Conservation (phyloP, 2,329 filamentous ascomycete species). For the Paraphaeosphaeria minitans region DNA sequence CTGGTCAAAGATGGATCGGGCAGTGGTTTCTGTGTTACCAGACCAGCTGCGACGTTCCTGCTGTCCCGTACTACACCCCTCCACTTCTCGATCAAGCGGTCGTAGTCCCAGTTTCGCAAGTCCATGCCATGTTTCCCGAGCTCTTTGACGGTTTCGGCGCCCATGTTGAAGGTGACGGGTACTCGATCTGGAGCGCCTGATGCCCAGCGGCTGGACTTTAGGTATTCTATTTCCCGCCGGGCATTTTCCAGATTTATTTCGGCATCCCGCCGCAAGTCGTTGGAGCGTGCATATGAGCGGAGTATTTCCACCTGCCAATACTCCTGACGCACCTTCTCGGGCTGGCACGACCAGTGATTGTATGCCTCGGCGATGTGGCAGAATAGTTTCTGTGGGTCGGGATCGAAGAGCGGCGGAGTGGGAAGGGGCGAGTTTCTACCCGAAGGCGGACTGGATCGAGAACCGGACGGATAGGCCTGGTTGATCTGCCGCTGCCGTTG, state of each 20-base stretch:
- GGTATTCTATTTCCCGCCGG: constrained; percentile 49
- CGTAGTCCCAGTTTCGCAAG: constrained; percentile 49
- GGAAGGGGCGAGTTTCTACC: constrained; percentile 42
- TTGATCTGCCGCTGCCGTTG: constrained; percentile 43
- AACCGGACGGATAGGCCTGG: constrained; percentile 37
- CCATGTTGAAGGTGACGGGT: constrained; percentile 45
- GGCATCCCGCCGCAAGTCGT: constrained; percentile 45
- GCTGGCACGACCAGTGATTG: constrained; percentile 73
- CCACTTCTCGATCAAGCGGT: constrained; percentile 49
- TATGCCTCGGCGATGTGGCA: constrained; percentile 80
- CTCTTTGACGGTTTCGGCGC: constrained; percentile 47
- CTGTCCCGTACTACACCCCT: constrained; percentile 42
- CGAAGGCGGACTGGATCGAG: constrained; percentile 33
- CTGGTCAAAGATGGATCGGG: constrained; percentile 26
- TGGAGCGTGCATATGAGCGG: constrained; percentile 50
- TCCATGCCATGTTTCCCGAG: constrained; percentile 45
- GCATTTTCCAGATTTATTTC: constrained; percentile 48
- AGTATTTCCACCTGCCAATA: constrained; percentile 55
- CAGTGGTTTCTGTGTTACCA: constrained; percentile 45
- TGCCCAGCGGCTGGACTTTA: constrained; percentile 41
- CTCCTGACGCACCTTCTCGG: constrained; percentile 52
- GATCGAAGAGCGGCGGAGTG: constrained; percentile 51
- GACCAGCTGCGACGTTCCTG: constrained; percentile 30
- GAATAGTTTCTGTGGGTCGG: constrained; percentile 71
- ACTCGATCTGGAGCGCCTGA: constrained; percentile 33